Conservation (phyloP, 2,329 filamentous ascomycete species). For the Arachnomyces sp. region DNA sequence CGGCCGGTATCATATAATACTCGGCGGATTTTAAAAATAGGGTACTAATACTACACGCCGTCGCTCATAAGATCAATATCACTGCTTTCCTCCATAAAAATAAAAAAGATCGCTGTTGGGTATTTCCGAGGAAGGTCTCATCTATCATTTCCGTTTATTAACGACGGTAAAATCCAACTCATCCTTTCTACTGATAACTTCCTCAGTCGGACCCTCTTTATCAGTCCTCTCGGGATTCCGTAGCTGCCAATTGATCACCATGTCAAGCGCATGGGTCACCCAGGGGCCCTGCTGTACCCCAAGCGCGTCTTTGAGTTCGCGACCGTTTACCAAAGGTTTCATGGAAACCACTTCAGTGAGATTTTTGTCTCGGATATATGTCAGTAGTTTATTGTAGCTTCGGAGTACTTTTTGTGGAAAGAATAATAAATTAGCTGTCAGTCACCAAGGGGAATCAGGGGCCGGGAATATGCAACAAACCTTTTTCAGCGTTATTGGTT, state of each 20-base stretch:
- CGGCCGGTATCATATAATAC: too few relatives aligned
- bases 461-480: slow-evolving; percentile 19
- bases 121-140: too few relatives aligned
- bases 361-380: slow-evolving; percentile 43
- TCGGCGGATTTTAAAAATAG: too few relatives aligned
- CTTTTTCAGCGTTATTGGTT: slow-evolving; percentile 22
- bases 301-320: slow-evolving; percentile 60
- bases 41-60: too few relatives aligned
- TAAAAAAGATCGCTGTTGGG: too few relatives aligned
- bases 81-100: too few relatives aligned
- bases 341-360: slow-evolving; percentile 48
- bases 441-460: background rate
- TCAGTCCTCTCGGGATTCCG: slow-evolving; percentile 64
- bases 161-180: slow-evolving; percentile 40
- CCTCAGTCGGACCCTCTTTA: slow-evolving; percentile 50
- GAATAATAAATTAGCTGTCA: slow-evolving; percentile 7
- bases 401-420: slow-evolving; percentile 33
- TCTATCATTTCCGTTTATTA: too few relatives aligned
- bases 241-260: slow-evolving; percentile 83
- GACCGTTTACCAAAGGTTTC: slow-evolving; percentile 66
- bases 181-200: slow-evolving; percentile 45
- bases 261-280: slow-evolving; percentile 71
- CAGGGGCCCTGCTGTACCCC: slow-evolving; percentile 63
- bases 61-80: too few relatives aligned
- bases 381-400: slow-evolving; percentile 48